Percentiles rank a stretch among this genome's conserved stretches.
phyloP scores from a whole-genome alignment of 2,329 filamentous ascomycete genomes.

The Sclerotinia minor region DNA sequence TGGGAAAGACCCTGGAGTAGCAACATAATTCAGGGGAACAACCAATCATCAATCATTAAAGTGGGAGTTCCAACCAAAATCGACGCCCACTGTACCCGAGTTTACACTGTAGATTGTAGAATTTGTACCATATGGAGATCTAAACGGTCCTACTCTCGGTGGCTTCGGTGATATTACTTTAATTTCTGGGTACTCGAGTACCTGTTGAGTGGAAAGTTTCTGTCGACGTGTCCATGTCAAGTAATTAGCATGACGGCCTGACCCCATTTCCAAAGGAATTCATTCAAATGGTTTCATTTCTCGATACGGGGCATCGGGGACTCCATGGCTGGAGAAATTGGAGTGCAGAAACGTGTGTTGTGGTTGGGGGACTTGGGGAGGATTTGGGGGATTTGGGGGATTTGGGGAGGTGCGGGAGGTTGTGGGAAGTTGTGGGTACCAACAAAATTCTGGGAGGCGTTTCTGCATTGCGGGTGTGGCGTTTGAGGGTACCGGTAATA shows the following conservation, averaged over 20 bases:
- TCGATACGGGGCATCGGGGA: slow-evolving; percentile 6
- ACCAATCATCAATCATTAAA: neutral
- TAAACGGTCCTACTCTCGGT: slow-evolving; percentile 15
- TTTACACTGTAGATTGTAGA: neutral
- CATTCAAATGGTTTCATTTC: neutral
- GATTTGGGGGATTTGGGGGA: neutral
- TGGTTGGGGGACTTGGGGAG: neutral
- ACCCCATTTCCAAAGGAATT: neutral
- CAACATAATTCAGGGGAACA: neutral
- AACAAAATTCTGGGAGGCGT: neutral
- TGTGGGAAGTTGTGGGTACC: neutral
- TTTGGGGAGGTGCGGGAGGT: neutral
- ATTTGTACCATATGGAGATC: neutral
- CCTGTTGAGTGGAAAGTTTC: neutral
- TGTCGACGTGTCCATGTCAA: slow-evolving; percentile 5
- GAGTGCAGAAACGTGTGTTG: neutral
- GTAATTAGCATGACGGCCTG: neutral
- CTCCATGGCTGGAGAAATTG: slow-evolving; percentile 15
- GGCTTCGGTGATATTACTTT: neutral
- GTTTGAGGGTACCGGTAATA: neutral
- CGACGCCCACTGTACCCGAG: neutral
- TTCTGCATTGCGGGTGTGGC: neutral
- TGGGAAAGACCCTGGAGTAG: neutral
- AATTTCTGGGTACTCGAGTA: neutral
- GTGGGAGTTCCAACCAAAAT: neutral